These are phyloP conservation scores for Beverwykella pulmonaria DNA, from an alignment of 495 filamentous ascomycete genomes.

Conservation along the genomic window DNA sequence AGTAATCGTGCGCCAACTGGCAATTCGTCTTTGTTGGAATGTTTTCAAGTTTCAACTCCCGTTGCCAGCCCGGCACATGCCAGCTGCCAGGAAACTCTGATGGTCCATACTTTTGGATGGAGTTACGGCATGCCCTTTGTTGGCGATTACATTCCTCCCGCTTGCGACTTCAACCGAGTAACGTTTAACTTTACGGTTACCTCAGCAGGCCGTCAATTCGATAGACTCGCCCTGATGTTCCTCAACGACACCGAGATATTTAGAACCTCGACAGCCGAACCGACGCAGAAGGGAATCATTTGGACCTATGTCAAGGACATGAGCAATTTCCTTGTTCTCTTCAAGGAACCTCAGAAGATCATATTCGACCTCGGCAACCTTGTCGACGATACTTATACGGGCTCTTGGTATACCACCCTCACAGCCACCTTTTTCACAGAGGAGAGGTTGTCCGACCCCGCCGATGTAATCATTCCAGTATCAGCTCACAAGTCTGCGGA, in stretches of 20 bases:
- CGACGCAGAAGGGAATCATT: conserved; percentile 67
- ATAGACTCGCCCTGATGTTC: conserved; percentile 77
- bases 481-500: conserved; percentile 60
- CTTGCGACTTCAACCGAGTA: conserved; percentile 75
- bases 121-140: conserved; percentile 78
- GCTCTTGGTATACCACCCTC: conserved; percentile 76
- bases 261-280: conserved; percentile 86
- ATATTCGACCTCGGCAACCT: conserved; percentile 86
- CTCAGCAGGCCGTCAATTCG: conserved; percentile 74
- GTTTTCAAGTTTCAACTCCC: conserved; percentile 44
- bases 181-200: conserved; percentile 81
- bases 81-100: conserved; percentile 53
- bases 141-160: conserved; percentile 70
- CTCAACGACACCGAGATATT: conserved; percentile 81
- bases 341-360: conserved; percentile 68
- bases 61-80: conserved; percentile 36
- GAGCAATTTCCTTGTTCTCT: conserved; percentile 70
- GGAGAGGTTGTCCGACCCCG: conserved; percentile 52
- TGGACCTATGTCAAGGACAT: conserved; percentile 85
- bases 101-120: conserved; percentile 72
- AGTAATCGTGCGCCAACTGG: conserved; percentile 26
- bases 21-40: conserved; percentile 36
- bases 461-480: conserved; percentile 74
- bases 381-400: conserved; percentile 75
- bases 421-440: conserved; percentile 74